Conservation (phyloP, 2,329 filamentous ascomycete species). For the Phialophora macrospora region DNA sequence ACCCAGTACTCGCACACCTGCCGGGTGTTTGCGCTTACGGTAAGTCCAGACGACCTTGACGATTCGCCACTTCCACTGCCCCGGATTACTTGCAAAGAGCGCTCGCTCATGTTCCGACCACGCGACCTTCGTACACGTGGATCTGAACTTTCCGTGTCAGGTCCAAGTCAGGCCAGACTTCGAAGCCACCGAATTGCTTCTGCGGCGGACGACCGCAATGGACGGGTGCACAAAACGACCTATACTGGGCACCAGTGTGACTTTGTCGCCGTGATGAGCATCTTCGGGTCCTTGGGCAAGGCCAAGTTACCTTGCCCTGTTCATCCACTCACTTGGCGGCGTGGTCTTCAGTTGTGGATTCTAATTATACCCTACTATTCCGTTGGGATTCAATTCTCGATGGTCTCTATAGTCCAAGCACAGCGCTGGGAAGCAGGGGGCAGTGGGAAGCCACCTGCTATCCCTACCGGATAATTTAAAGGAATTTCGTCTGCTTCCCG, state of each 20-base stretch:
- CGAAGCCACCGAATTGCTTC: neutral
- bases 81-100: constrained; percentile 11
- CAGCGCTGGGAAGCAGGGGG: no score
- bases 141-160: neutral
- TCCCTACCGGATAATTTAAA: no score
- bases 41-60: neutral
- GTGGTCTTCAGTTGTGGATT: neutral
- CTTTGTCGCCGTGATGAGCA: neutral
- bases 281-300: neutral
- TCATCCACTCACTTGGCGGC: neutral
- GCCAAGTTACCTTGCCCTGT: neutral
- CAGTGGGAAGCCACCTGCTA: neutral
- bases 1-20: neutral
- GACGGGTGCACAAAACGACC: neutral
- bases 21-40: neutral
- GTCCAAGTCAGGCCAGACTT: neutral
- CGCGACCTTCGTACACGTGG: neutral
- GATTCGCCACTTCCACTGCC: constrained; percentile 21
- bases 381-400: neutral
- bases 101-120: neutral
- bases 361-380: neutral
- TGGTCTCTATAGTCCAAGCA: neutral
- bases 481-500: neutral
- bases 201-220: neutral
- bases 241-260: neutral